Conservation (phyloP, 164 flowering plant genomes). For the Liquidambar formosana region DNA sequence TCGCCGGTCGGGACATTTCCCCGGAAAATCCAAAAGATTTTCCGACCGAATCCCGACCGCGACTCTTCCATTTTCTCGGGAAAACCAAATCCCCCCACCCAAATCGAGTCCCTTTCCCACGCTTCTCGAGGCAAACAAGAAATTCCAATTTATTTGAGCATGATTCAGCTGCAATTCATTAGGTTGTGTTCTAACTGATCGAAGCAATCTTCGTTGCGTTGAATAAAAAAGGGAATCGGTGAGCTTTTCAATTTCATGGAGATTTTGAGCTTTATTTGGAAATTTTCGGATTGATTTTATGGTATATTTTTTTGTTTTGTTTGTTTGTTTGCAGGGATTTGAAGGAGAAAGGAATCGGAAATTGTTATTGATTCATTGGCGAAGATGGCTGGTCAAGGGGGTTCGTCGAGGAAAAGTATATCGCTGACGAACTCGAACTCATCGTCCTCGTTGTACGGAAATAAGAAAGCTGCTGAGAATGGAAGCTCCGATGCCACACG, state of each 20-base stretch:
- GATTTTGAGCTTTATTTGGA: neutral
- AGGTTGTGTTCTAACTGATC: neutral
- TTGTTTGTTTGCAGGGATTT: constrained; percentile 5
- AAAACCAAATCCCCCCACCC: neutral
- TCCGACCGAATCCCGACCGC: constrained; percentile 28
- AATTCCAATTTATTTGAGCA: too few species aligned
- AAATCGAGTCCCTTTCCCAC: neutral
- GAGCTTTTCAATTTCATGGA: neutral
- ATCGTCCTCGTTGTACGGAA: constrained; percentile 33
- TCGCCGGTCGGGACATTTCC: constrained; percentile 31
- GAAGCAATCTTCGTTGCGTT: neutral
- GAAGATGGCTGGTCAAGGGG: constrained; percentile 54
- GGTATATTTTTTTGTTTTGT: neutral
- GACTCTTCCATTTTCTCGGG: constrained; percentile 6
- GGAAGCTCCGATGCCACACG: constrained; percentile 33
- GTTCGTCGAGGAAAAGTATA: constrained; percentile 61
- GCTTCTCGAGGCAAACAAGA: neutral
- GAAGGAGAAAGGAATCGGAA: neutral
- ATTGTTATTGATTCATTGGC: neutral
- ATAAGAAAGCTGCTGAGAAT: constrained; percentile 48
- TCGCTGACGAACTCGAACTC: constrained; percentile 30
- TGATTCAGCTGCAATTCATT: neutral
- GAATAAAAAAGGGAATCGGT: neutral
- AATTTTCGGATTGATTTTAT: neutral
- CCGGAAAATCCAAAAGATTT: constrained; percentile 19